Evolutionary conservation across 2,329 filamentous ascomycete genomes (phyloP).

Genomic region (Aspergillus hiratsukae): DNA sequence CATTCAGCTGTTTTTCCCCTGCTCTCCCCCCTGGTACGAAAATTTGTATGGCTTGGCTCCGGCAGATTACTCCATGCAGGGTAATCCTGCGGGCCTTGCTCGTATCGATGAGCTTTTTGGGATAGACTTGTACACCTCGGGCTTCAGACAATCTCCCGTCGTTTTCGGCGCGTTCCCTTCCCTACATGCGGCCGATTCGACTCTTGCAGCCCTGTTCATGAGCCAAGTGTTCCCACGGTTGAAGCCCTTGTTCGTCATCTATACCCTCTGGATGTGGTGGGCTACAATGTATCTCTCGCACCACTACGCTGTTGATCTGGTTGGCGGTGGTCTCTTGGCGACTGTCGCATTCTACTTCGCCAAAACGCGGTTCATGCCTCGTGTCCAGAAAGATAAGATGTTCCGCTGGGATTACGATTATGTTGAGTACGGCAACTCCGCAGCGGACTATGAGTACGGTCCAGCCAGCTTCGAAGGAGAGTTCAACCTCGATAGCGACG

Average conservation of each 20-base stretch:
- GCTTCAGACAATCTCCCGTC: constrained; percentile 82
- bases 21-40: constrained; percentile 96
- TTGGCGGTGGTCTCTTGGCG: constrained; percentile 75
- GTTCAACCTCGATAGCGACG: constrained; percentile 66
- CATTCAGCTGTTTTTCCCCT: constrained; percentile 86
- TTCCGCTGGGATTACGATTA: constrained; percentile 96
- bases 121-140: constrained; percentile 87
- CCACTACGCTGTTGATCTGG: constrained; percentile 92
- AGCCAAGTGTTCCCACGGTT: constrained; percentile 84
- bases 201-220: constrained; percentile 88
- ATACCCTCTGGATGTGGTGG: constrained; percentile 95
- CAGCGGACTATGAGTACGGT: constrained; percentile 48
- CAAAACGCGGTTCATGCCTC: constrained; percentile 74
- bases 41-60: constrained; percentile 86
- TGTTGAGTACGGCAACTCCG: constrained; percentile 71
- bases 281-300: constrained; percentile 97
- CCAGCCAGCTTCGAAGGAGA: constrained; percentile 55
- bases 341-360: constrained; percentile 77
- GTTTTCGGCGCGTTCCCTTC: constrained; percentile 96
- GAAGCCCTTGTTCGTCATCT: constrained; percentile 72
- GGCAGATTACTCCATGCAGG: constrained; percentile 85
- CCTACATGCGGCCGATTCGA: constrained; percentile 83
- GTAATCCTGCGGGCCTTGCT: constrained; percentile 82
- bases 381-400: constrained; percentile 75
- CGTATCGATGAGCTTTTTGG: constrained; percentile 88